Evolutionary conservation across 2,329 filamentous ascomycete genomes (phyloP).

Genomic region (Periglandula ipomoeae): DNA sequence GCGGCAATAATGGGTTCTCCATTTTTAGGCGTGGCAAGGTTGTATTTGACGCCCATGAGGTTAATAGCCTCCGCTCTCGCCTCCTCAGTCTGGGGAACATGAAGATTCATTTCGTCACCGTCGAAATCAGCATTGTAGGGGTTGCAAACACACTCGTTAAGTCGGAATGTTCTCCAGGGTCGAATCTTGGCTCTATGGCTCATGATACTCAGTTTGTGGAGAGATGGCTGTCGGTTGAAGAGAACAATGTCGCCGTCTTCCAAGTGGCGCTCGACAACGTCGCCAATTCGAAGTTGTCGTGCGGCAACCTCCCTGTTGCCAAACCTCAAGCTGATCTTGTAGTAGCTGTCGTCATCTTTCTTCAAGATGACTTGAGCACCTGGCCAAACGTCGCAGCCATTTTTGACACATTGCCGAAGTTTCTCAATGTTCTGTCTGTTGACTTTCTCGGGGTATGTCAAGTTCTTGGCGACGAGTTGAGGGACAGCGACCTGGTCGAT

Average conservation of each 20-base stretch:
- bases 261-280: constrained; percentile 87
- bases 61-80: constrained; percentile 90
- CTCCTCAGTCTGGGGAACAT: constrained; percentile 96
- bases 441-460: constrained; percentile 89
- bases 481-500: constrained; percentile 94
- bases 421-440: constrained; percentile 81
- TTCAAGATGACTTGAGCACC: constrained; percentile 77
- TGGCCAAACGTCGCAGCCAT: constrained; percentile 72
- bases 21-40: constrained; percentile 91
- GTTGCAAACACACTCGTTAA: constrained; percentile 97
- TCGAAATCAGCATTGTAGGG: constrained; percentile 99
- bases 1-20: constrained; percentile 96
- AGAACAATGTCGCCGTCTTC: constrained; percentile 93
- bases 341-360: constrained; percentile 58
- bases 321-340: constrained; percentile 66
- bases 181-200: constrained; percentile 89
- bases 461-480: constrained; percentile 82
- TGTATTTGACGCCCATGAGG: constrained; percentile 96
- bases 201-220: constrained; percentile 98
- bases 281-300: constrained; percentile 66
- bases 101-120: constrained; percentile 97
- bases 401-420: constrained; percentile 61
- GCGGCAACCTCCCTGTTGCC: constrained; percentile 64
- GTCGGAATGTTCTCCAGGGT: constrained; percentile 88
- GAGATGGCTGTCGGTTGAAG: constrained; percentile 94